Conservation (phyloP, 2,329 filamentous ascomycete genomes). For the Epichloe bromicola region DNA sequence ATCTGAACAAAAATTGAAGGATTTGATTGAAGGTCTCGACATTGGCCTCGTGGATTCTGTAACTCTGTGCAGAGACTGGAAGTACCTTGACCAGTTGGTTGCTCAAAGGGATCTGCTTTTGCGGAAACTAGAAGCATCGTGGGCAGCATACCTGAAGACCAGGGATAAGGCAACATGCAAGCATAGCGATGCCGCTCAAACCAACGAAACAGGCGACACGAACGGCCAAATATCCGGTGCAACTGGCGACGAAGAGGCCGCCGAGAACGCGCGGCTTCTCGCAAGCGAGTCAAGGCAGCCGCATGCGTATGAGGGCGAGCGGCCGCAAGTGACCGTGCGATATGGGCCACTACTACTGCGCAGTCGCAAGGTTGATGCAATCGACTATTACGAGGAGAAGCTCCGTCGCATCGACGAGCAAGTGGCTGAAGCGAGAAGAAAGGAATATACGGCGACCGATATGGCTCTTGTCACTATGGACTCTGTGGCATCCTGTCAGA, state of each 20-base stretch:
- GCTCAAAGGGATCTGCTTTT: constrained; percentile 51
- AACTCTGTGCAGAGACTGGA: constrained; percentile 78
- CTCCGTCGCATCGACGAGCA: constrained; percentile 66
- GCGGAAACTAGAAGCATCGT: constrained; percentile 66
- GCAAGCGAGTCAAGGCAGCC: constrained; percentile 25
- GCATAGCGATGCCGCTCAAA: constrained; percentile 6
- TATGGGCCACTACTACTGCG: constrained; percentile 64
- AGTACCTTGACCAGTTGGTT: constrained; percentile 62
- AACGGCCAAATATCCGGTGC: constrained; percentile 19
- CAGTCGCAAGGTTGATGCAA: constrained; percentile 68
- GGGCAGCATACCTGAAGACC: constrained; percentile 50
- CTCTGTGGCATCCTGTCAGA: constrained; percentile 81
- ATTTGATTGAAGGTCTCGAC: constrained; percentile 73
- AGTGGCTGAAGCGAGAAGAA: constrained; percentile 56
- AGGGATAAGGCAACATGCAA: constrained; percentile 11
- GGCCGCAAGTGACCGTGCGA: constrained; percentile 62
- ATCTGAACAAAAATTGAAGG: constrained; percentile 70
- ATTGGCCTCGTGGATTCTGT: constrained; percentile 87
- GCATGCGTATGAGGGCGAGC: constrained; percentile 28
- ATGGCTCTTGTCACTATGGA: constrained; percentile 97
- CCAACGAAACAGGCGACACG: constrained; percentile 1
- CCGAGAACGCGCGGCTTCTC: constrained; percentile 49
- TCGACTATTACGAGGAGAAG: constrained; percentile 87
- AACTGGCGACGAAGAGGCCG: constrained; percentile 27
- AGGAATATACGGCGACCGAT: constrained; percentile 64